phyloP scores from a whole-genome alignment of 2,329 filamentous ascomycete species.

The Atkinsonella hypoxylon region DNA sequence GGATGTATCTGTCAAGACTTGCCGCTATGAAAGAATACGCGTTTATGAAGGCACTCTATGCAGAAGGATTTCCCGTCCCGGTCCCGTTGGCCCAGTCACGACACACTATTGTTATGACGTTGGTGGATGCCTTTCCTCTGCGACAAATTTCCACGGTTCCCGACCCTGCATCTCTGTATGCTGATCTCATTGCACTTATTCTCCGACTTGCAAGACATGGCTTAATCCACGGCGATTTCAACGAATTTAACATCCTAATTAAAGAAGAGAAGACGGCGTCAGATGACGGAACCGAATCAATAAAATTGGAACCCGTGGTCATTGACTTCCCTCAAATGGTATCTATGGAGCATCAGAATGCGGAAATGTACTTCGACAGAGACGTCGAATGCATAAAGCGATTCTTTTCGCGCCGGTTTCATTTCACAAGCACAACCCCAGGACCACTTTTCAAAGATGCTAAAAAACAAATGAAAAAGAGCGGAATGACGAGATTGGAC shows the following conservation, averaged over 20 bases:
- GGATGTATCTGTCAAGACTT: slow-evolving; percentile 95
- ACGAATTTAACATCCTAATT: slow-evolving; percentile 97
- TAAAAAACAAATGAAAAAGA: slow-evolving; percentile 57
- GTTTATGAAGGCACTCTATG: slow-evolving; percentile 78
- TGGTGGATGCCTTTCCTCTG: slow-evolving; percentile 85
- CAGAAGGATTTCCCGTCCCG: slow-evolving; percentile 82
- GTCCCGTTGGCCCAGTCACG: slow-evolving; percentile 79
- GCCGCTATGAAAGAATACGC: slow-evolving; percentile 90
- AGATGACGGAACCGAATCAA: slow-evolving; percentile 27
- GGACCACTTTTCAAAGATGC: slow-evolving; percentile 82
- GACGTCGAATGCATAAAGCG: slow-evolving; percentile 93
- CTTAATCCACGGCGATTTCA: slow-evolving; percentile 95
- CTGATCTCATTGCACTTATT: slow-evolving; percentile 81
- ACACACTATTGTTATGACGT: slow-evolving; percentile 92
- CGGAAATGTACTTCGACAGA: slow-evolving; percentile 93
- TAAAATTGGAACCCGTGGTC: slow-evolving; percentile 61
- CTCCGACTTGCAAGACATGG: slow-evolving; percentile 73
- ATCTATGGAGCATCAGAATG: slow-evolving; percentile 85
- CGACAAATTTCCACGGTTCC: slow-evolving; percentile 78
- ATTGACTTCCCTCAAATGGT: slow-evolving; percentile 99
- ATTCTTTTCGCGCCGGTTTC: slow-evolving; percentile 82
- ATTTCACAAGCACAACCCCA: slow-evolving; percentile 68
- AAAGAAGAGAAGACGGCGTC: slow-evolving; percentile 51
- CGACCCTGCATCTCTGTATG: slow-evolving; percentile 75
- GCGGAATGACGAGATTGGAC: slow-evolving; percentile 61